Evolutionary conservation across 2,329 filamentous ascomycete species (phyloP).

Genomic region (Fusarium incarnatum): DNA sequence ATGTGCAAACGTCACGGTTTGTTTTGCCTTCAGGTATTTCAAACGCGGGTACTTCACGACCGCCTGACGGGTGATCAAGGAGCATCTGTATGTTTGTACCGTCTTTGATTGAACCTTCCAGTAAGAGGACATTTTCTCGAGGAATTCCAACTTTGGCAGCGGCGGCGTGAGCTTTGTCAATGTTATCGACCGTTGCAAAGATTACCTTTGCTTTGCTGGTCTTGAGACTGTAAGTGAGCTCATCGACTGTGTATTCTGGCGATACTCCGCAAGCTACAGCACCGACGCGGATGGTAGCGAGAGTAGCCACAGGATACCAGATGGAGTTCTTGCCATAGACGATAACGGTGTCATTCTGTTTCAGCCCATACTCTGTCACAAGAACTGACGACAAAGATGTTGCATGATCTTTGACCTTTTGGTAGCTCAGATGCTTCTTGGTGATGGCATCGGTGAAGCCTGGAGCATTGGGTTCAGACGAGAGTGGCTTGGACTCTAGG

Average conservation of each 20-base stretch:
- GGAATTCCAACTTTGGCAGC: conserved; percentile 15
- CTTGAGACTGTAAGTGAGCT: conserved; percentile 9
- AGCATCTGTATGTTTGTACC: not conserved
- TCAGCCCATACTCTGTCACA: not conserved
- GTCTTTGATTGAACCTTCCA: not conserved
- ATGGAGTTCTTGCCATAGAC: not conserved
- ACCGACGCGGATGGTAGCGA: not conserved
- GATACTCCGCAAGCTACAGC: conserved; percentile 13
- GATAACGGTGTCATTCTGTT: not conserved
- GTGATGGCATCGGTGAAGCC: conserved; percentile 2
- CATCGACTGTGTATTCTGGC: conserved; percentile 18
- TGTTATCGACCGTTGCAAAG: not conserved
- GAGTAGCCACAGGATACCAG: conserved; percentile 6
- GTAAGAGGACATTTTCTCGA: not conserved
- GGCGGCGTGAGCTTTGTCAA: not conserved
- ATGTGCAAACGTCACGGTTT: conserved; percentile 24
- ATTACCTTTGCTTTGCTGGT: conserved; percentile 19
- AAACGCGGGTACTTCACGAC: not conserved
- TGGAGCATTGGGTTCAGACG: not conserved
- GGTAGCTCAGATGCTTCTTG: not conserved
- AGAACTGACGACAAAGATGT: not conserved
- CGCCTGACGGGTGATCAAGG: not conserved
- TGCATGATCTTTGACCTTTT: not conserved
- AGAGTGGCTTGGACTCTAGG: not conserved
- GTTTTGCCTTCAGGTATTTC: not conserved